These are phyloP conservation scores for Calonectria fujianensis DNA, from an alignment of 2,329 filamentous ascomycete species.

Conservation along the genomic window DNA sequence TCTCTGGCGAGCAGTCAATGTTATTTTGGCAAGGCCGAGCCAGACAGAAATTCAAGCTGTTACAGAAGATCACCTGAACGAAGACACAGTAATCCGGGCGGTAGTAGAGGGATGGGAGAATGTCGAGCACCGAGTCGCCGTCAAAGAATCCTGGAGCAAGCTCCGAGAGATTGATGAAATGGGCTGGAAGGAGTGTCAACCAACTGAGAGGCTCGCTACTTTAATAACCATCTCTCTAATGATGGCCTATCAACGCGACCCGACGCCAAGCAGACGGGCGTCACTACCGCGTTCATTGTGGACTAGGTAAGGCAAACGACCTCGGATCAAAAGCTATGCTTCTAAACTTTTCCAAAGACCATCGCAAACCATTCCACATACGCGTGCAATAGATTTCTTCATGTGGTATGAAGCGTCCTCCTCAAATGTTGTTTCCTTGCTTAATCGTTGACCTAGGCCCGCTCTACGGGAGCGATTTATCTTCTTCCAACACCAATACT, in stretches of 20 bases:
- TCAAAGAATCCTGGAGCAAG: not conserved
- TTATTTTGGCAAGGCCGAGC: not conserved
- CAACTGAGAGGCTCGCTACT: not conserved
- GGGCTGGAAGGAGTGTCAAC: not conserved
- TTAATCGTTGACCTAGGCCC: not conserved
- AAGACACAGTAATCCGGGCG: not conserved
- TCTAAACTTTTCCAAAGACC: not conserved
- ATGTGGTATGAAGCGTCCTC: not conserved
- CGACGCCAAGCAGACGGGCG: not conserved
- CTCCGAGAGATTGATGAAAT: not conserved
- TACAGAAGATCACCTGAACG: not conserved
- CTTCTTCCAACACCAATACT: conserved; percentile 3
- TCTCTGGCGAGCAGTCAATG: conserved; percentile 1
- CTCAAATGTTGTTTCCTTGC: not conserved
- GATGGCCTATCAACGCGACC: not conserved
- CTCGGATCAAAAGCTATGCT: not conserved
- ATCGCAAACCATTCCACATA: not conserved
- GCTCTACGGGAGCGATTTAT: not conserved
- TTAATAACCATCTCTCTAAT: not conserved
- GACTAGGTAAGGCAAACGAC: not conserved
- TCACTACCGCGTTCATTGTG: not conserved
- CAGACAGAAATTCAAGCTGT: not conserved
- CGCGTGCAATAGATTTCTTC: not conserved
- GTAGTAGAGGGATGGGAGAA: not conserved
- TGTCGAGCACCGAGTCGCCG: not conserved